A percentile compares a stretch with the other conserved stretches of the same genome.
phyloP scores from a whole-genome alignment of 1,139 yeast genomes.

The Saccharomyces hybrid region DNA sequence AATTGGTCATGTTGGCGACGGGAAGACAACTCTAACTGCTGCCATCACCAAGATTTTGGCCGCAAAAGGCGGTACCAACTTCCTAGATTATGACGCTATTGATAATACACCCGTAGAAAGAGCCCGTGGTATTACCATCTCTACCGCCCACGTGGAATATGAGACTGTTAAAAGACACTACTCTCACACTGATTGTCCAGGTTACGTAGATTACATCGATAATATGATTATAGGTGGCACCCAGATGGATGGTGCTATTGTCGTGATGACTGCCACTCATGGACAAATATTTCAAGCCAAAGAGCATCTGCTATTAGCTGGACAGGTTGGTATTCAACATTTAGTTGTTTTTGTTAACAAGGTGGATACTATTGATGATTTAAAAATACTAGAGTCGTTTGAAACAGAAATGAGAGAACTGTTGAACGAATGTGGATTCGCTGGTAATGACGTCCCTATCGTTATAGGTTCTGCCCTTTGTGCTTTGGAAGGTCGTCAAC shows the following conservation, averaged over 20 bases:
- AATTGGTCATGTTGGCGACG: conserved; percentile 96
- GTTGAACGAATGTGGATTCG: conserved; percentile 82
- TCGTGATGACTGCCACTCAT: conserved; percentile 97
- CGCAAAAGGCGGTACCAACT: conserved; percentile 81
- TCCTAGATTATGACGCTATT: conserved; percentile 86
- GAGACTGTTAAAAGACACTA: conserved; percentile 89
- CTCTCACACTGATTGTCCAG: conserved; percentile 97
- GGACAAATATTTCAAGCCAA: conserved; percentile 99
- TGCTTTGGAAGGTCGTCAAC: conserved; percentile 81
- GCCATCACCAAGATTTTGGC: conserved; percentile 95
- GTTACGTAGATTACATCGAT: conserved; percentile 97
- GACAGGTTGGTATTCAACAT: conserved; percentile 98
- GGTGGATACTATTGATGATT: conserved; percentile 95
- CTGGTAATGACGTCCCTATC: conserved; percentile 96
- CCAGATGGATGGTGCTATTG: conserved; percentile 98
- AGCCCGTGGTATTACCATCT: conserved; percentile 98
- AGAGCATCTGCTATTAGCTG: conserved; percentile 94
- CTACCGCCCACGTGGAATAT: conserved; percentile 95
- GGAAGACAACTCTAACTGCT: conserved; percentile 95
- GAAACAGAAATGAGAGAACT: conserved; percentile 99
- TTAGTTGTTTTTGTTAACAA: conserved; percentile 96
- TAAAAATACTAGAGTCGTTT: conserved; percentile 97
- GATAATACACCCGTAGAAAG: conserved; percentile 99
- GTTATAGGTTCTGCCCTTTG: conserved; percentile 97
- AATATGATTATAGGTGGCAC: conserved; percentile 99